Conservation (phyloP, 768 basidiomycete species). For the Macrocybe gigantea region DNA sequence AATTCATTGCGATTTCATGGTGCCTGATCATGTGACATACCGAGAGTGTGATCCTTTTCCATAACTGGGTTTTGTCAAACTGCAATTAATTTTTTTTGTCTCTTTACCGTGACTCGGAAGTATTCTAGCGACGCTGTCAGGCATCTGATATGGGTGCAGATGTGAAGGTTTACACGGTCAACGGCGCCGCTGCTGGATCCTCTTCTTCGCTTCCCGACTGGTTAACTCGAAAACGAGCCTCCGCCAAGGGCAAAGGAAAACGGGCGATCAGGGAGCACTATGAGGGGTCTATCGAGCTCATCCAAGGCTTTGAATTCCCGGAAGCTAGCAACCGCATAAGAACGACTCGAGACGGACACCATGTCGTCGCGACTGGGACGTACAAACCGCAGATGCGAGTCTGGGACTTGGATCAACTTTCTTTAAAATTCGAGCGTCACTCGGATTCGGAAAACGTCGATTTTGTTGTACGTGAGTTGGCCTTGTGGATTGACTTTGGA, state of each 20-base stretch:
- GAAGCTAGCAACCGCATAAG: constrained; percentile 91
- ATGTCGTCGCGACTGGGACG: constrained; percentile 90
- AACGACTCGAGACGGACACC: constrained; percentile 86
- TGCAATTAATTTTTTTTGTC: background rate
- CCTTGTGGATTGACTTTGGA: constrained; percentile 6
- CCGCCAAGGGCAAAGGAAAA: constrained; percentile 60
- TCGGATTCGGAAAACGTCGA: constrained; percentile 97
- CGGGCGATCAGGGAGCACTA: constrained; percentile 64
- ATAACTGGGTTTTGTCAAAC: too few species aligned
- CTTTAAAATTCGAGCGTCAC: constrained; percentile 93
- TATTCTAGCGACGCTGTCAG: background rate
- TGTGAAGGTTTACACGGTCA: constrained; percentile 93
- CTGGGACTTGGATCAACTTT: constrained; percentile 90
- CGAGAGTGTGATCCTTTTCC: too few species aligned
- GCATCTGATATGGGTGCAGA: constrained; percentile 15
- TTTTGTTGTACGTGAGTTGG: constrained; percentile 81
- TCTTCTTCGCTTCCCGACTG: constrained; percentile 93
- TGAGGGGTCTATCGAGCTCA: constrained; percentile 83
- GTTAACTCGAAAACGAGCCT: constrained; percentile 69
- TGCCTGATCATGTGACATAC: too few species aligned
- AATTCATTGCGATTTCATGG: background rate
- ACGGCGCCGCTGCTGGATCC: constrained; percentile 82
- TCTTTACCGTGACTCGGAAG: background rate
- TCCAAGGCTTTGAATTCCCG: constrained; percentile 96
- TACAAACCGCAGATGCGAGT: constrained; percentile 98